These are phyloP conservation scores for Cystobasidiopsis lactophilus DNA, from an alignment of 768 basidiomycete species.

Conservation along the genomic window DNA sequence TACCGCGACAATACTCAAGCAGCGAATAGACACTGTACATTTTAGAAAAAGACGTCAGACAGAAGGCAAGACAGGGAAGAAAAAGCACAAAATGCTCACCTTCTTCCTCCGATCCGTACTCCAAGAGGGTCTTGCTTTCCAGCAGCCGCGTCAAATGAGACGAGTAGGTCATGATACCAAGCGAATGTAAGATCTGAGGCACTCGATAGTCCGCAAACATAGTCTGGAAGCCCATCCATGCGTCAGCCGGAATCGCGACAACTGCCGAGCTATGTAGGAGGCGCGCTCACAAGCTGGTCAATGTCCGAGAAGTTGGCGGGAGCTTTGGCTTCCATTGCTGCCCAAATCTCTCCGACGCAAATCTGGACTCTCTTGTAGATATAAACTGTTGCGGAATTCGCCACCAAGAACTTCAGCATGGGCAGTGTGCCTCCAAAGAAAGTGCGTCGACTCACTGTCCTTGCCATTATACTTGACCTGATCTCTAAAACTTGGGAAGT, in stretches of 20 bases:
- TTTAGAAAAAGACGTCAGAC: conserved; percentile 36
- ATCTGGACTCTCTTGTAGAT: conserved; percentile 86
- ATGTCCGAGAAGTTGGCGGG: conserved; percentile 29
- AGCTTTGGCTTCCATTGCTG: conserved; percentile 35
- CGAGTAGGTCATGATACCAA: conserved; percentile 53
- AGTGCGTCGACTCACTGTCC: conserved; percentile 31
- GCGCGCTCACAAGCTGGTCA: conserved; percentile 8
- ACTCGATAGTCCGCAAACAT: conserved; percentile 93
- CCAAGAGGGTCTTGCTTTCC: conserved; percentile 29
- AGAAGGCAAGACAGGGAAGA: conserved; percentile 8
- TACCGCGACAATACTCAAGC: conserved; percentile 42
- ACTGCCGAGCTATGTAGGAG: too few relatives aligned
- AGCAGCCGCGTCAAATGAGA: conserved; percentile 36
- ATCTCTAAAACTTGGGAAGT: conserved; percentile 57
- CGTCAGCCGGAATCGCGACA: too few relatives aligned
- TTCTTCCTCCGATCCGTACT: conserved; percentile 44
- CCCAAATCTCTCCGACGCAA: conserved; percentile 60
- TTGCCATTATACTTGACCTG: conserved; percentile 36
- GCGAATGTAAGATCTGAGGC: conserved; percentile 70
- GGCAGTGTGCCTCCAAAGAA: background rate
- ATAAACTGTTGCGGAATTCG: too few relatives aligned
- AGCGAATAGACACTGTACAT: conserved; percentile 45
- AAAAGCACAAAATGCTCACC: conserved; percentile 32
- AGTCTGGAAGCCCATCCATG: conserved; percentile 34
- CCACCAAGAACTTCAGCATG: background rate